These are phyloP conservation scores for Diaporthe destruens DNA, from an alignment of 2,329 filamentous ascomycete genomes.

Conservation along the genomic window DNA sequence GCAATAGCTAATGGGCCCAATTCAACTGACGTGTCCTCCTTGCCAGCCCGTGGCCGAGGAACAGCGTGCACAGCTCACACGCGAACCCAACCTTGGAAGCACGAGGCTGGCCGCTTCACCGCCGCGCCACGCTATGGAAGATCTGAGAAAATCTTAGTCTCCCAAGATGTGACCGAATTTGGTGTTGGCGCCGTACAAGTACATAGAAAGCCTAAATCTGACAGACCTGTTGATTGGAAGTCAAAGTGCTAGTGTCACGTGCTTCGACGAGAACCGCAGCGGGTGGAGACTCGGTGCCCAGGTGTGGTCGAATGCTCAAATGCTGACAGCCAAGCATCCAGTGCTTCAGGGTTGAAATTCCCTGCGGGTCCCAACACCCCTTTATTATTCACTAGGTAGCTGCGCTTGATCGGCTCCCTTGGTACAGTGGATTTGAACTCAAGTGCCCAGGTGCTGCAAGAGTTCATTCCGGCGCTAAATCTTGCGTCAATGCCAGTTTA, in stretches of 20 bases:
- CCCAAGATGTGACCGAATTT: not conserved
- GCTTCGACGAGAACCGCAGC: not conserved
- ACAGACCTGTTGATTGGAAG: not conserved
- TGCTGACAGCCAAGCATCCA: slow-evolving; percentile 25
- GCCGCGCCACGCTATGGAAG: not conserved
- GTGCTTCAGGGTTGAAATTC: not conserved
- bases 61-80: not conserved
- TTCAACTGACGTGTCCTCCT: not conserved
- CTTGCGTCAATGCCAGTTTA: not conserved
- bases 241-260: slow-evolving; percentile 2
- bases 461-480: not conserved
- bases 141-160: not conserved
- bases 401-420: not conserved
- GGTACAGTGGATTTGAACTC: not conserved
- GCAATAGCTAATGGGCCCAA: not conserved
- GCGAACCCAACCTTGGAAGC: not conserved
- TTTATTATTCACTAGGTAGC: too few relatives aligned
- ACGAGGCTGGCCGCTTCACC: not conserved
- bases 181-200: not conserved
- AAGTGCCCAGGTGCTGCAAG: not conserved
- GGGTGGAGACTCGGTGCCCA: slow-evolving; percentile 4
- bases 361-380: not conserved
- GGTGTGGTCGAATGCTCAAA: not conserved
- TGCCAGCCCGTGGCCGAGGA: not conserved
- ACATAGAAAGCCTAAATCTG: not conserved